Conservation (phyloP, 805 yeast genomes). For the Candida ulmi region DNA sequence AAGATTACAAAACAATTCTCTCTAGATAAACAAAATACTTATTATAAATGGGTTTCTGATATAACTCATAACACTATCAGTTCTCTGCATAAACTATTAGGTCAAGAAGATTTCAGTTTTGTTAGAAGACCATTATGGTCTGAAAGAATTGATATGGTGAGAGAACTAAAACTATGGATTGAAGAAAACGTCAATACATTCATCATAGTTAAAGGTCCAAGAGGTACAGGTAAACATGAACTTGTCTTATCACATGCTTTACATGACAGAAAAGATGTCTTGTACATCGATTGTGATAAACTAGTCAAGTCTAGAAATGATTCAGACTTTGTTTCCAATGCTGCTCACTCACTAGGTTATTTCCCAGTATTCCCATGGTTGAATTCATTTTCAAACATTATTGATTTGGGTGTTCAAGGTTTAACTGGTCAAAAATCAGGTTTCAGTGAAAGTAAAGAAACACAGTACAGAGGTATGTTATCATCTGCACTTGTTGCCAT, state of each 20-base stretch:
- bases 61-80: constrained; percentile 25
- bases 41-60: constrained; percentile 31
- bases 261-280: constrained; percentile 51
- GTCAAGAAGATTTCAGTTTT: constrained; percentile 23
- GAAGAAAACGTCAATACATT: constrained; percentile 88
- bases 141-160: constrained; percentile 62
- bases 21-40: constrained; percentile 39
- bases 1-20: constrained; percentile 62
- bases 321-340: constrained; percentile 54
- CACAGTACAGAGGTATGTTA: constrained; percentile 77
- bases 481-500: constrained; percentile 67
- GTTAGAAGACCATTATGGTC: constrained; percentile 47
- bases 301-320: constrained; percentile 73
- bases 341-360: constrained; percentile 80
- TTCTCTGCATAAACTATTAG: constrained; percentile 30
- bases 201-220: constrained; percentile 85
- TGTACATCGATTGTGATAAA: constrained; percentile 74
- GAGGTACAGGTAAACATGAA: constrained; percentile 91
- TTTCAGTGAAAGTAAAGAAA: constrained; percentile 73
- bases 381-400: constrained; percentile 66
- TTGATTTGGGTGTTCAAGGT: constrained; percentile 85
- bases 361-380: constrained; percentile 94
- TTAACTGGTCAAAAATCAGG: constrained; percentile 94
- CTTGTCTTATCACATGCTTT: constrained; percentile 66
- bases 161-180: constrained; percentile 71